A percentile compares a stretch with the other conserved stretches of the same genome.
These are phyloP conservation scores for Acanthamoeba quina DNA, from an alignment of 208 protist species.

Conservation along the genomic window DNA sequence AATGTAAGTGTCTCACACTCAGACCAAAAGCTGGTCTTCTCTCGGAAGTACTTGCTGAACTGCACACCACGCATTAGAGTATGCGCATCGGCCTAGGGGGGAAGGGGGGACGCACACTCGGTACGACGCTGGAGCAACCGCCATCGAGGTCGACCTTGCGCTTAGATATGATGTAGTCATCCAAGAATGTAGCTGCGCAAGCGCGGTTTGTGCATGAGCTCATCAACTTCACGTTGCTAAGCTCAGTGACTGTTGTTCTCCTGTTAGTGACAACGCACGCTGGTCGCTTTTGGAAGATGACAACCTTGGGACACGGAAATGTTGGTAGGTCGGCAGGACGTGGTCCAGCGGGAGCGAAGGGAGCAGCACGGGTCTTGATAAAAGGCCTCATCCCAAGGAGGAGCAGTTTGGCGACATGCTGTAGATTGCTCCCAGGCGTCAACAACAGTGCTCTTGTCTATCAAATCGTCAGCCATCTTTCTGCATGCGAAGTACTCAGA, in stretches of 20 bases:
- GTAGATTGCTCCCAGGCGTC: not conserved
- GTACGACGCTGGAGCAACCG: not conserved
- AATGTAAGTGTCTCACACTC: not conserved
- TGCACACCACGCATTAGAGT: not conserved
- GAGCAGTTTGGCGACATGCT: not conserved
- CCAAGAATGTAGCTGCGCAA: not conserved
- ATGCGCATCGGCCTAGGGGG: too few species aligned
- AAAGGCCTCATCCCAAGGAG: not conserved
- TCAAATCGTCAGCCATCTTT: not conserved
- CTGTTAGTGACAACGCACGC: not conserved
- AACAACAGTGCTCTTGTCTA: not conserved
- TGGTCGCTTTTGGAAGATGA: too few species aligned
- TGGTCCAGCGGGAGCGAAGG: not conserved
- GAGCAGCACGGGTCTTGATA: not conserved
- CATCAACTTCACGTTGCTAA: not conserved
- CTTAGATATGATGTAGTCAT: not conserved
- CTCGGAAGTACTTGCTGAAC: not conserved
- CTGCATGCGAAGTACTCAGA: not conserved
- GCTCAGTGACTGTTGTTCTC: too few species aligned
- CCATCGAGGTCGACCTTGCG: not conserved
- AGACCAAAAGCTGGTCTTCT: not conserved
- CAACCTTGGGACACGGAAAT: not conserved
- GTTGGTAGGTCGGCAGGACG: not conserved
- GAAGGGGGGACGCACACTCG: not conserved
- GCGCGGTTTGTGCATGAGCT: not conserved